These are phyloP conservation scores for Torulaspora indica DNA, from an alignment of 805 yeast species.

Conservation along the genomic window DNA sequence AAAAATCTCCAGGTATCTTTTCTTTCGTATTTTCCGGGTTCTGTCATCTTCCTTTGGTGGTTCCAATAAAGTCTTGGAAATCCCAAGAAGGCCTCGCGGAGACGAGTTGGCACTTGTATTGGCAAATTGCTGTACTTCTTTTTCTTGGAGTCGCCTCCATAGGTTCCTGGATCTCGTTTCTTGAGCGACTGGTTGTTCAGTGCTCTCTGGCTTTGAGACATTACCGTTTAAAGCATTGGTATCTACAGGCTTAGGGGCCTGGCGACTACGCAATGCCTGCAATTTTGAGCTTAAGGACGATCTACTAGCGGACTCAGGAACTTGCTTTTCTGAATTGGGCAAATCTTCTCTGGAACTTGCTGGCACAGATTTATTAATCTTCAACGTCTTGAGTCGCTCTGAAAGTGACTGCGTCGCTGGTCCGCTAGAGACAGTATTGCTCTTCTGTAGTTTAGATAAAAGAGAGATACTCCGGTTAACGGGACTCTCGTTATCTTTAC, in stretches of 20 bases:
- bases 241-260: neutral
- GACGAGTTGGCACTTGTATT: neutral
- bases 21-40: constrained; percentile 15
- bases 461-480: constrained; percentile 11
- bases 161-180: neutral
- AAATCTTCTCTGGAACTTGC: neutral
- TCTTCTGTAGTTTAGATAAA: constrained; percentile 11
- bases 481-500: constrained; percentile 1
- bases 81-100: neutral
- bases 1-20: constrained; percentile 29
- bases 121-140: neutral
- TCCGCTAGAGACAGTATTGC: neutral
- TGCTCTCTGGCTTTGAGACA: neutral
- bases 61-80: constrained; percentile 5
- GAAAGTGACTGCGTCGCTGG: constrained; percentile 5
- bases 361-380: neutral
- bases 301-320: neutral
- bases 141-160: constrained; percentile 4
- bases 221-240: neutral
- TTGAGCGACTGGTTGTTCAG: neutral
- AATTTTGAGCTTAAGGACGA: constrained; percentile 13
- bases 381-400: constrained; percentile 6
- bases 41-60: constrained; percentile 4
- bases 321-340: neutral
- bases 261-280: constrained; percentile 11